Conservation (phyloP, 2,329 filamentous ascomycete genomes). For the Sporothrix brasiliensis region DNA sequence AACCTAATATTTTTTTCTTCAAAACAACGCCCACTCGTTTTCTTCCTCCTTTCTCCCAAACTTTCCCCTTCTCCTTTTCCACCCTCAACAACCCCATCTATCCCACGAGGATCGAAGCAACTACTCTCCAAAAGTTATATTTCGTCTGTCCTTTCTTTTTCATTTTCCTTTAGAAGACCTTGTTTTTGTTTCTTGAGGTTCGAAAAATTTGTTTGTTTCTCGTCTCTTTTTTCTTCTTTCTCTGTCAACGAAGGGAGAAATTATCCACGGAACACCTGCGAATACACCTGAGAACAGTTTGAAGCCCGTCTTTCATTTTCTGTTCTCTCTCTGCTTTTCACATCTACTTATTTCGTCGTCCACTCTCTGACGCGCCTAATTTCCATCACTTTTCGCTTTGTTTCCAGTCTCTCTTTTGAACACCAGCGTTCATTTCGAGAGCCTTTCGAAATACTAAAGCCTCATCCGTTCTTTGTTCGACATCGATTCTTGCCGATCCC, state of each 20-base stretch:
- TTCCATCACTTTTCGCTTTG: conserved; percentile 9
- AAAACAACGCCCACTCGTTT: conserved; percentile 32
- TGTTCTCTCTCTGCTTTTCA: conserved; percentile 20
- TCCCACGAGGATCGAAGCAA: conserved; percentile 41
- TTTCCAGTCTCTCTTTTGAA: conserved; percentile 33
- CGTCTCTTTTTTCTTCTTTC: conserved; percentile 34
- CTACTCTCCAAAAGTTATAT: conserved; percentile 37
- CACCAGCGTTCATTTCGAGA: conserved; percentile 33
- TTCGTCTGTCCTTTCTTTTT: conserved; percentile 41
- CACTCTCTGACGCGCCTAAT: neutral
- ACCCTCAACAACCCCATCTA: conserved; percentile 37
- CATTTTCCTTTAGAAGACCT: conserved; percentile 52
- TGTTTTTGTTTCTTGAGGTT: conserved; percentile 49
- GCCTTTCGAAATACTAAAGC: neutral
- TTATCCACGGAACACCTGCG: conserved; percentile 5
- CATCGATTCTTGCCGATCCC: conserved; percentile 15
- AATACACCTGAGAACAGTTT: conserved; percentile 21
- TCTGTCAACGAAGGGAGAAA: conserved; percentile 33
- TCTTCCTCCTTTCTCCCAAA: conserved; percentile 35
- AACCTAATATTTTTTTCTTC: conserved; percentile 37
- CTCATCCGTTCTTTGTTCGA: conserved; percentile 19
- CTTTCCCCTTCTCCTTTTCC: conserved; percentile 35
- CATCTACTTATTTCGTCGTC: conserved; percentile 2
- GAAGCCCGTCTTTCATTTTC: conserved; percentile 19
- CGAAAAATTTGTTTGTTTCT: conserved; percentile 42